phyloP scores from a whole-genome alignment of 352 stramenopile species.

The Globisporangium abappressorium region DNA sequence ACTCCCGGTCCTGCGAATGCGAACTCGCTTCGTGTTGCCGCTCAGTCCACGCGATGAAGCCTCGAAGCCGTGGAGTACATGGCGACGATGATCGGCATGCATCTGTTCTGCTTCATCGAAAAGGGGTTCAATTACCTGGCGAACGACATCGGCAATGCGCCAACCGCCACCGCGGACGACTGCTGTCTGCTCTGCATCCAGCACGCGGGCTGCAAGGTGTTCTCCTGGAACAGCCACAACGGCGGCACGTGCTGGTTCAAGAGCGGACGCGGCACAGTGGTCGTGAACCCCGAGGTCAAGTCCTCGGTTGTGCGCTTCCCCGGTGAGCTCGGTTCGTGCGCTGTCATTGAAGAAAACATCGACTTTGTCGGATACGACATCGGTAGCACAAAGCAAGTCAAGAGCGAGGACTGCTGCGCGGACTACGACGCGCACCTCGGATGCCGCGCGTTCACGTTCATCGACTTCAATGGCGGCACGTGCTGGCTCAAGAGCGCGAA shows the following conservation, averaged over 20 bases:
- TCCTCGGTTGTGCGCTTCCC: slow-evolving; percentile 11
- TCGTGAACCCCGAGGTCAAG: slow-evolving; percentile 21
- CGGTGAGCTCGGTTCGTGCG: background rate
- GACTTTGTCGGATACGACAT: no score
- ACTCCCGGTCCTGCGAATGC: background rate
- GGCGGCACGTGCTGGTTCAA: slow-evolving; percentile 64
- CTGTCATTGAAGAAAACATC: background rate
- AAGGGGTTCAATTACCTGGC: slow-evolving; percentile 32
- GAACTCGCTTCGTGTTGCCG: background rate
- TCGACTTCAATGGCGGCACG: slow-evolving; percentile 30
- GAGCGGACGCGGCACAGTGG: slow-evolving; percentile 28
- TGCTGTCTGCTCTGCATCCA: slow-evolving; percentile 23
- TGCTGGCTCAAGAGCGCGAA: slow-evolving; percentile 50
- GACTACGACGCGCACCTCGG: no score
- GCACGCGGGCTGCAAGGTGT: slow-evolving; percentile 29
- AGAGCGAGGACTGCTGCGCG: no score
- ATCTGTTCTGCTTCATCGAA: slow-evolving; percentile 19
- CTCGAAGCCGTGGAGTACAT: slow-evolving; percentile 3
- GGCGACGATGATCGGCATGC: background rate
- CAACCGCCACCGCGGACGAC: slow-evolving; percentile 14
- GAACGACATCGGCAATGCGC: slow-evolving; percentile 29
- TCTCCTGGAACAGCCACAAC: slow-evolving; percentile 42
- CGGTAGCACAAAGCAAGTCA: no score
- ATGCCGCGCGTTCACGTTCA: background rate
- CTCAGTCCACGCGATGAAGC: background rate